These are phyloP conservation scores for Punctularia strigosozonata DNA, from an alignment of 768 basidiomycete species.

Conservation along the genomic window DNA sequence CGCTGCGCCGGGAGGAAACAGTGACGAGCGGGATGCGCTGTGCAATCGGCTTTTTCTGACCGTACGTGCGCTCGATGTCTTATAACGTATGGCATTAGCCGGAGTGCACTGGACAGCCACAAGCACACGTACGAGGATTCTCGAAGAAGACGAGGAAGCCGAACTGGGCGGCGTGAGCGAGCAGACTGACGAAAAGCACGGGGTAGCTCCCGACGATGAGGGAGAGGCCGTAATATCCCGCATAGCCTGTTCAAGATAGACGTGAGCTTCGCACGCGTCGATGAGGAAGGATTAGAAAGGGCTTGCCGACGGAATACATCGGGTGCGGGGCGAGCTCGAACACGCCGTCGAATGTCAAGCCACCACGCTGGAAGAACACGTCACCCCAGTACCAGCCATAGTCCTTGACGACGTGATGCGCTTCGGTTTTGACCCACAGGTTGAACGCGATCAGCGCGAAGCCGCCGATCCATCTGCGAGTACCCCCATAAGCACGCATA, in stretches of 20 bases:
- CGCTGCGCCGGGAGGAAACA: conserved; percentile 16
- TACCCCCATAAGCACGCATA: conserved; percentile 4
- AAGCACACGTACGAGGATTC: conserved; percentile 70
- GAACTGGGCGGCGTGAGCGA: conserved; percentile 92
- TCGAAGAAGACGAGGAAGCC: conserved; percentile 93
- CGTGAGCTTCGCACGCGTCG: conserved; percentile 1
- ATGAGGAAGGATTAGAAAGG: not conserved
- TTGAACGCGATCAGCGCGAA: conserved; percentile 84
- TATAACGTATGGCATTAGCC: not conserved
- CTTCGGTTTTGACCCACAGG: conserved; percentile 97
- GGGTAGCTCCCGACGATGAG: conserved; percentile 82
- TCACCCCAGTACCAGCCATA: conserved; percentile 99
- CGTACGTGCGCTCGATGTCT: conserved; percentile 94
- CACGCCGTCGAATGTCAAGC: conserved; percentile 93
- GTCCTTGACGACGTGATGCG: conserved; percentile 94
- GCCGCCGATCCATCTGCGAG: conserved; percentile 87
- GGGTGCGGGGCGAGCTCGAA: conserved; percentile 91
- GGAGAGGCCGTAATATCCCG: conserved; percentile 95
- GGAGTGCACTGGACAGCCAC: not conserved
- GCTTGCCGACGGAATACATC: conserved; percentile 84
- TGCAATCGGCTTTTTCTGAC: conserved; percentile 82
- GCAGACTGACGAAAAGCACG: conserved; percentile 88
- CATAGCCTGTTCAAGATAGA: conserved; percentile 48
- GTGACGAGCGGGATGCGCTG: conserved; percentile 59
- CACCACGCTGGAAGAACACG: conserved; percentile 85